Base-by-base conservation (phyloP, 2,329 filamentous ascomycete species). In the Ophiocordyceps sinensis region DNA sequence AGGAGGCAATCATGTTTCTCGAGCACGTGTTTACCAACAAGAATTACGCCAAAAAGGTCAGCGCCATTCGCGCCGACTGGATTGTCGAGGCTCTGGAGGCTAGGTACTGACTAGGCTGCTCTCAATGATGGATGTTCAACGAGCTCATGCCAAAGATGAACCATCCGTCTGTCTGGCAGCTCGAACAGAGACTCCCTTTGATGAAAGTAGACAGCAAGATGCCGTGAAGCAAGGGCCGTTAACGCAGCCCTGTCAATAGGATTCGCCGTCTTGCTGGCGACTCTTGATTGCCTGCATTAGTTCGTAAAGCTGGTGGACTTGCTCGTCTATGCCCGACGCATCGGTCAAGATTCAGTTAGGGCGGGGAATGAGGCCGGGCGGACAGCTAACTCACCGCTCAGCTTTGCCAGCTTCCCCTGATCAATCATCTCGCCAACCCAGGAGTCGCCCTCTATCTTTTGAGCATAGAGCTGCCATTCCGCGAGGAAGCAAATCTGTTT, bases 381-480 rank as follows among this genome's bases (percentile, higher is more conserved):
- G 19, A 28, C 15, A 13, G 5, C 10, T 28, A 21, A 67, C 79
- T 51, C 60, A 93, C 87, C 88, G 59, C 84, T 96, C 86, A 96
- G 85, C 63, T 94, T 95, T 45, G 86, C 80, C 42, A 96, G 68
- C 62, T 94, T 94, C 1, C 66, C 68, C 50, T 77, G 75, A 48
- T 96, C 89, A 58, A 96, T 71, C 58, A 81, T 89, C 47, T 85
- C 85, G 1, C 82, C 89, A 44, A 74, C 70, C 91, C 91, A 96
- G 0, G 71, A 61, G 41, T 94, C 82, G 0, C 88, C 89, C 56
- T 96, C 89, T 14, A 98, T 66, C 57, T 86, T 80, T 58, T 98
- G 89, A 2, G 87, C 88, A 56, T 96, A 98, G 40, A 85, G 66
- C 61, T 98, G 91, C 89, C 89, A 98, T 61, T 96, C 88, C 0